Evolutionary conservation across 179 eudicot species (phyloP).

Genomic region (Amaranthus tricolor): DNA sequence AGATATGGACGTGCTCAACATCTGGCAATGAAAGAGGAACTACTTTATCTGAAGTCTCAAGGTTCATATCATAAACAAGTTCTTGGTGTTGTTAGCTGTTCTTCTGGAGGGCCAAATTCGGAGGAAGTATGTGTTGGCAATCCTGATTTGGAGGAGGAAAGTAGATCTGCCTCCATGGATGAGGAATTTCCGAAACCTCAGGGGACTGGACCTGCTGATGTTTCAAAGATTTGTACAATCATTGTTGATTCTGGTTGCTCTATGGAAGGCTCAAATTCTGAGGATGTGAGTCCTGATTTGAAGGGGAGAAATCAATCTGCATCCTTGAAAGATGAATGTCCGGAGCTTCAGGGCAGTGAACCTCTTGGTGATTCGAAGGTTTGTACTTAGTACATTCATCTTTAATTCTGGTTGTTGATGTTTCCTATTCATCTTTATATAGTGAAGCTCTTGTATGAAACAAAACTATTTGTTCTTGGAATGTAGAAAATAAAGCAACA

Average conservation of each 20-base stretch:
- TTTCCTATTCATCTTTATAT: background rate
- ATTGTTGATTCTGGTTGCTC: background rate
- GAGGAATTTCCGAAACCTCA: constrained; percentile 11
- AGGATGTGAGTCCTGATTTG: background rate
- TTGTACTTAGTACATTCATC: background rate
- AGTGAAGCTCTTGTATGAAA: background rate
- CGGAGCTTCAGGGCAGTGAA: too few species aligned
- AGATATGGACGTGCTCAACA: constrained; percentile 32
- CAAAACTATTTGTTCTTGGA: background rate
- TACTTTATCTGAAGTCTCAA: constrained; percentile 40
- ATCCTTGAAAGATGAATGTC: too few species aligned
- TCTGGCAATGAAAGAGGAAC: constrained; percentile 43
- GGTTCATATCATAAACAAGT: constrained; percentile 31
- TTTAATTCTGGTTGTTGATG: background rate
- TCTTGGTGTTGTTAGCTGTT: constrained; percentile 1
- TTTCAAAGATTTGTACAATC: constrained; percentile 27
- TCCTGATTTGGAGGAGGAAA: constrained; percentile 13
- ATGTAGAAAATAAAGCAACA: background rate
- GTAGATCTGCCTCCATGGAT: constrained; percentile 2
- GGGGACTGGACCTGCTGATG: constrained; percentile 20
- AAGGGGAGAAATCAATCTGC: too few species aligned
- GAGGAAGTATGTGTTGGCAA: background rate
- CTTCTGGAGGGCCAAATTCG: constrained; percentile 14
- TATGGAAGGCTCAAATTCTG: constrained; percentile 15
- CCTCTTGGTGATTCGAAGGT: constrained; percentile 30